These are phyloP conservation scores for Amborella trichopoda DNA, from an alignment of 164 flowering plant species.

Conservation along the genomic window DNA sequence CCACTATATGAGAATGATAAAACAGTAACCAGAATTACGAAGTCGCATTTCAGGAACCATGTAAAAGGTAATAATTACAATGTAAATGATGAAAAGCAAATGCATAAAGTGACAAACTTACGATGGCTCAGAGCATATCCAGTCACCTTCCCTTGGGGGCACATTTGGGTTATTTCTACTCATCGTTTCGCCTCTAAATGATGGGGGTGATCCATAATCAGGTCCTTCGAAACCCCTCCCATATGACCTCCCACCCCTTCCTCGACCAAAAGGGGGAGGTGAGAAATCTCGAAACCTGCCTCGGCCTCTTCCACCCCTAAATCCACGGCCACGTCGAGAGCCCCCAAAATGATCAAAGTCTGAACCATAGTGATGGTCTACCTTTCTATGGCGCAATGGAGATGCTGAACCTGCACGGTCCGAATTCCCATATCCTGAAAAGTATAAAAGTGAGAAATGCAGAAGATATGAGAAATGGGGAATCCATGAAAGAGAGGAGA, in stretches of 20 bases:
- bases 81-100: too few relatives aligned
- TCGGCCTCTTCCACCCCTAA: slow-evolving; percentile 48
- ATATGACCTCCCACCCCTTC: slow-evolving; percentile 48
- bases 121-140: slow-evolving; percentile 75
- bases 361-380: slow-evolving; percentile 39
- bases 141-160: slow-evolving; percentile 89
- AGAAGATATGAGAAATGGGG: too few relatives aligned
- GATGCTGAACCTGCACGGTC: slow-evolving; percentile 71
- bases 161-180: slow-evolving; percentile 76
- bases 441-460: slow-evolving; percentile 25
- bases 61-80: too few relatives aligned
- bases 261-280: slow-evolving; percentile 65
- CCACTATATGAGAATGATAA: too few relatives aligned
- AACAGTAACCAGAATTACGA: not conserved
- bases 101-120: slow-evolving; percentile 29
- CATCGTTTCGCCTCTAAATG: slow-evolving; percentile 39
- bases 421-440: slow-evolving; percentile 90
- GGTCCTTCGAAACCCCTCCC: slow-evolving; percentile 51
- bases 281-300: slow-evolving; percentile 60
- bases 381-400: slow-evolving; percentile 54
- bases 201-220: slow-evolving; percentile 36
- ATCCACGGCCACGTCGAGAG: slow-evolving; percentile 40
- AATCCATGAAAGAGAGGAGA: too few relatives aligned
- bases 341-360: slow-evolving; percentile 38
- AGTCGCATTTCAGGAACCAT: not conserved